A percentile compares a stretch with the other conserved stretches of the same genome.
Conservation (phyloP, 768 basidiomycete genomes). For the Lenzites betulinus region DNA sequence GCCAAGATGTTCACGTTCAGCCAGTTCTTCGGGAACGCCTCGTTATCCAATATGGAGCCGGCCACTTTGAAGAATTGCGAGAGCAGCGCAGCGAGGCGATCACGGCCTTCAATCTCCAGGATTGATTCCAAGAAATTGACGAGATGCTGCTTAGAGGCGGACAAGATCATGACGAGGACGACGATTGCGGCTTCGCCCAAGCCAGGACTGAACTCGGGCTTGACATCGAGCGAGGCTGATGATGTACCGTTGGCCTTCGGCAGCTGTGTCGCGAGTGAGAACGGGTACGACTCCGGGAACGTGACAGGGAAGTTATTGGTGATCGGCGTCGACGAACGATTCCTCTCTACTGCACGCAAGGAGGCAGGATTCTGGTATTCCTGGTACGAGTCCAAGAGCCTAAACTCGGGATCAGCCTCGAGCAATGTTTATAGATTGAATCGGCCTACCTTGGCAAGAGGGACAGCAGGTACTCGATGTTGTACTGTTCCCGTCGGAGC, state of each 20-base stretch:
- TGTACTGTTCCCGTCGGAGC: constrained; percentile 84
- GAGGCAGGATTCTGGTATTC: constrained; percentile 76
- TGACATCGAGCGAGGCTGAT: constrained; percentile 41
- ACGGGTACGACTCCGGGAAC: constrained; percentile 94
- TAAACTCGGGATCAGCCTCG: constrained; percentile 31
- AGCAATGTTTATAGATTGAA: neutral
- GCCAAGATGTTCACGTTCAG: constrained; percentile 88
- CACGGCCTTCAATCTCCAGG: constrained; percentile 87
- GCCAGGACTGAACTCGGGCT: constrained; percentile 65
- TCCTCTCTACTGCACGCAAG: constrained; percentile 68
- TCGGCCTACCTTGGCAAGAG: constrained; percentile 72
- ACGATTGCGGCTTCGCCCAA: constrained; percentile 87
- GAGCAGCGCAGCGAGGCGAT: constrained; percentile 70
- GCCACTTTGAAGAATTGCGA: constrained; percentile 81
- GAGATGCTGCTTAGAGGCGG: constrained; percentile 78
- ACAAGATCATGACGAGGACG: constrained; percentile 76
- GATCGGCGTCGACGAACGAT: constrained; percentile 56
- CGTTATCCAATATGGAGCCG: constrained; percentile 78
- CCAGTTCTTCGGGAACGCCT: constrained; percentile 91
- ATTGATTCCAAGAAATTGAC: constrained; percentile 76
- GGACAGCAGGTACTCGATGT: constrained; percentile 82
- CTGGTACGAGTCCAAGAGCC: constrained; percentile 84
- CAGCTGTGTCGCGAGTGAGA: constrained; percentile 72
- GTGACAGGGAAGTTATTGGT: constrained; percentile 69
- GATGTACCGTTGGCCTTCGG: constrained; percentile 51